phyloP scores from a whole-genome alignment of 768 basidiomycete species.

The Lentinus tigrinus region DNA sequence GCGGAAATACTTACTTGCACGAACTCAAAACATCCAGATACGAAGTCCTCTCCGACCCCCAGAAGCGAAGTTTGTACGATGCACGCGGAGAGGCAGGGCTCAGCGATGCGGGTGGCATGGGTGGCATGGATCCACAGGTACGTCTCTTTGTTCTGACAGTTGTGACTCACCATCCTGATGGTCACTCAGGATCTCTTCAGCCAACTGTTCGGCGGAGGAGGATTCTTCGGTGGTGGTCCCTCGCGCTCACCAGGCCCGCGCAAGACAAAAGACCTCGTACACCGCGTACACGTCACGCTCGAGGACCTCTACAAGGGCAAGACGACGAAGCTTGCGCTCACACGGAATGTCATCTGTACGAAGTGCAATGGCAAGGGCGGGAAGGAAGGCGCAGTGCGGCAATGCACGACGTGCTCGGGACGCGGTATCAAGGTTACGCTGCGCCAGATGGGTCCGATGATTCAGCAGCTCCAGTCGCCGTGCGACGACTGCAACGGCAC shows the following conservation, averaged over 20 bases:
- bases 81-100: constrained; percentile 90
- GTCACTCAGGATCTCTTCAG: constrained; percentile 88
- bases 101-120: constrained; percentile 83
- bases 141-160: constrained; percentile 21
- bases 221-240: constrained; percentile 71
- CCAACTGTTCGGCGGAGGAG: constrained; percentile 88
- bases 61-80: constrained; percentile 83
- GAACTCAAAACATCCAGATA: constrained; percentile 51
- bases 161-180: neutral
- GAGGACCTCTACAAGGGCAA: constrained; percentile 99
- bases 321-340: constrained; percentile 95
- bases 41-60: constrained; percentile 87
- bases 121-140: constrained; percentile 95
- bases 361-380: constrained; percentile 97
- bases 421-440: constrained; percentile 89
- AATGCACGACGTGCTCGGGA: constrained; percentile 77
- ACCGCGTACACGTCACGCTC: constrained; percentile 93
- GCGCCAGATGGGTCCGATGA: constrained; percentile 99
- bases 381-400: constrained; percentile 91
- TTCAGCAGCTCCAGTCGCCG: constrained; percentile 95
- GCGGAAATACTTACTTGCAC: constrained; percentile 1
- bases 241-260: constrained; percentile 65
- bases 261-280: constrained; percentile 97
- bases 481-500: constrained; percentile 92
- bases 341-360: constrained; percentile 89